phyloP scores from a whole-genome alignment of 345 rosid genomes.

The Syzygium aromaticum region DNA sequence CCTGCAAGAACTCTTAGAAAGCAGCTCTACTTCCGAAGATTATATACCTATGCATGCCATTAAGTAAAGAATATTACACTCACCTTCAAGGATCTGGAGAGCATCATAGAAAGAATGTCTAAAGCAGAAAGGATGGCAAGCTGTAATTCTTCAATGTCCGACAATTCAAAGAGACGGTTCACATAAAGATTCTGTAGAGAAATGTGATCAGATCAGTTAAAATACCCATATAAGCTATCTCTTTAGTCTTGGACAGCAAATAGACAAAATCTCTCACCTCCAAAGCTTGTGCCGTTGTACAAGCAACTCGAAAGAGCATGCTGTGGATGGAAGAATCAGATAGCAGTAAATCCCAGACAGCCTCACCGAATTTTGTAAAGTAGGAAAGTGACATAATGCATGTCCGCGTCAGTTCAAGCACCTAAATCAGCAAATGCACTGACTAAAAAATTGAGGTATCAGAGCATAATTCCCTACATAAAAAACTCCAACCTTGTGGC shows the following conservation, averaged over 20 bases:
- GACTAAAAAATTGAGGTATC: background rate
- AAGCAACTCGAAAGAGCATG: slow-evolving; percentile 54
- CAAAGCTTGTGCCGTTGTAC: slow-evolving; percentile 61
- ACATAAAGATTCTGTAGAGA: slow-evolving; percentile 54
- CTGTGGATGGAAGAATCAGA: slow-evolving; percentile 73
- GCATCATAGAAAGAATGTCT: slow-evolving; percentile 46
- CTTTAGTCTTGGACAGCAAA: background rate
- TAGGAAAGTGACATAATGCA: slow-evolving; percentile 45
- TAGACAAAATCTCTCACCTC: slow-evolving; percentile 50
- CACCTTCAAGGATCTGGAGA: slow-evolving; percentile 65
- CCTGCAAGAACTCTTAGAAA: background rate
- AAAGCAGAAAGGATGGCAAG: slow-evolving; percentile 69
- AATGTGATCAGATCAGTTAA: background rate
- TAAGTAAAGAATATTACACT: background rate
- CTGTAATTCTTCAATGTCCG: slow-evolving; percentile 80
- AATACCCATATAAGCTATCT: background rate
- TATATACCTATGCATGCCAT: background rate
- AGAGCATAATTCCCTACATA: background rate
- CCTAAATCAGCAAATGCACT: slow-evolving; percentile 28
- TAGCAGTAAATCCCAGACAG: slow-evolving; percentile 55
- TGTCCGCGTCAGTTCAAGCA: slow-evolving; percentile 58
- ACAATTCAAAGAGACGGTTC: slow-evolving; percentile 50
- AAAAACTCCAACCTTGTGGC: background rate
- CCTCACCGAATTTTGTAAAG: slow-evolving; percentile 44
- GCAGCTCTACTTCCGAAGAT: background rate